Evolutionary conservation across 139 green algal genomes (phyloP), one percentile per base, ranked within the genome.

Genomic region (Haematococcus lacustris): DNA sequence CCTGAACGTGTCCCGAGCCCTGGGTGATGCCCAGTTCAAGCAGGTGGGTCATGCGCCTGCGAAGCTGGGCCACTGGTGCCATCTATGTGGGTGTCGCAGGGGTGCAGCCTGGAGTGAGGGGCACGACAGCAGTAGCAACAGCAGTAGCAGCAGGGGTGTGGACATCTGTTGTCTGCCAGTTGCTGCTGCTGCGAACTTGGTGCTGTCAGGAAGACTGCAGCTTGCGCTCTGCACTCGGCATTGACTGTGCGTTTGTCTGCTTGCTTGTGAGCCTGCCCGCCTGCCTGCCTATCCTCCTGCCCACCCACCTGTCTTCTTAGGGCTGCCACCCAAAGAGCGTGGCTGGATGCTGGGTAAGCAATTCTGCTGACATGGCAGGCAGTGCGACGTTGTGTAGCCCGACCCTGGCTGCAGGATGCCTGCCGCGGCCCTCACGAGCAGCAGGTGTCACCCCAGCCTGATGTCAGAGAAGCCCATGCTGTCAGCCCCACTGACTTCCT

Each of bases 1-100:
- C 70, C 75, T 80, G 13, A 80, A 80, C 51, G 73, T 80, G 39
- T 74, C 64, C 51, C 63, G 75, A 9, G 75, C 75, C 3, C 73
- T 83, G 35, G 70, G 78, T 4, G 73, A 77, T 37, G 68, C 68
- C 3, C 76, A 73, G 33, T 83, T 79, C 35, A 83, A 83, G 51
- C 71, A 77, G 76, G 76, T 81, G 40, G 13, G 75, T 9, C 4
- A 66, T 50, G 40, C 28, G 25, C 13, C 13, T 21, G 13, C 47
- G 13, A 57, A 6, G 26, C 25, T 30, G 28, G 25, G 57, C 6
- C 25, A 33, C 25, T 30, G 57, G 25, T 65, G 57, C 6, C 6
- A 17, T 30, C 25, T 25, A 65, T 6, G 26, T 6, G 21, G 57
- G 57, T n/a, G n/a, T n/a, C n/a, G 57, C 32, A 17, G 32, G 57